Base-by-base conservation (phyloP, 2,329 filamentous ascomycete genomes). In the Penicillium oxalicum region DNA sequence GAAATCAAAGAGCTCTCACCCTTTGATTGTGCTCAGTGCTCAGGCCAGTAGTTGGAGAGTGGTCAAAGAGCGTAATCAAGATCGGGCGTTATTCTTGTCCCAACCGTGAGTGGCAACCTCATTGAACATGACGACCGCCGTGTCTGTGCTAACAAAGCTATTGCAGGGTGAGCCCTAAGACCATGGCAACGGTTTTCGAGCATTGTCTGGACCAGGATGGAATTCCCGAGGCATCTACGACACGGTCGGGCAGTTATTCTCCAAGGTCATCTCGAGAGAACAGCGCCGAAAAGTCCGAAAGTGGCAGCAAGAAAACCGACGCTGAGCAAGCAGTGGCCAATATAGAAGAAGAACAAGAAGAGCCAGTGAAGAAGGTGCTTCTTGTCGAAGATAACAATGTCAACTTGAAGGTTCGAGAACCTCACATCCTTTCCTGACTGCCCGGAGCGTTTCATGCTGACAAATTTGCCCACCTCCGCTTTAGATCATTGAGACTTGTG, bases 311-410 rank as follows among this genome's bases (percentile, higher is more conserved):
- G 27, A 12, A 11, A n/a, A n/a, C 7, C 12, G 24, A 44, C 3
- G 42, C 26, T 5, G 8, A 5, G 32, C 13, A 5, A 2, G 7
- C 42, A 3, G 33, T 13, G 9, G n/a, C 9, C 33, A 12, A 13
- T 18, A 9, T 4, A 4, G 7, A 7, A 9, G 18, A 44, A 26
- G 41, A 36, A 34, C 9, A 12, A 13, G 28, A 37, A 43, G 38
- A 5, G 18, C 25, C 28, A 29, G 18, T 27, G 1, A 49, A 49
- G 13, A 54, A 46, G 27, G 54, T 69, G 0, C 60, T 72, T 0
- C 62, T 72, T 1, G 64, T 67, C 0, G 70, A 72, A 40, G 70
- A 72, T 40, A 72, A 72, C 33, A 12, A 51, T 0, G 59, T 72
- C 34, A 72, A 72, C 18, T 55, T 69, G 2, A 66, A 58, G 53